Base-by-base conservation (phyloP, 148 eudicot genomes). In the Dysphania ambrosioides region DNA sequence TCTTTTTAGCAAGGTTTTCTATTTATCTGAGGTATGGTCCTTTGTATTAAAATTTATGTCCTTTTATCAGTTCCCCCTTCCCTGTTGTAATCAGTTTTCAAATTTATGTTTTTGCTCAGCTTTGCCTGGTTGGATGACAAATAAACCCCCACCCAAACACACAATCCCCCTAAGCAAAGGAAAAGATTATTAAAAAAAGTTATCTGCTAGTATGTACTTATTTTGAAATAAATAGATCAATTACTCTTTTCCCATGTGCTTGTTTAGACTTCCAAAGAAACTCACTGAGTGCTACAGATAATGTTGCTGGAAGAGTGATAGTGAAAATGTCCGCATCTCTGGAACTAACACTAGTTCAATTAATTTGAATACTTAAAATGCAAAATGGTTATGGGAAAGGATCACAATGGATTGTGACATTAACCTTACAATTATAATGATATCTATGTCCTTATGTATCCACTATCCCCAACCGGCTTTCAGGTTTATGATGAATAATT, bases 1-100 rank as follows among this genome's bases (percentile, higher is more conserved):
- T 59, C 96, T 95, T 62, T 95, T 95, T 72, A 92, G 93, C 44
- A 95, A 92, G 84, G 76, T 95, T 69, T 87, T 87, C 82, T 95
- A 95, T 85, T 83, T 95, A 18, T 90, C 98, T 60, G 98, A 95
- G 96, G 98, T 92, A 78, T 82, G 82, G 19, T 73, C 59, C 73
- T 74, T 66, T 35, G 26, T 68, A 29, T 53, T 62, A 13, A 36
- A n/a, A n/a, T 18, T 49, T n/a, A 64, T 35, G 6, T 13, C 15
- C 27, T 64, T 29, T 61, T 19, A 16, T 35, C 10, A 0, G 26
- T 64, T 34, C 12, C 13, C 36, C 34, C 13, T 64, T 34, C 12
- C 13, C 36, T 63, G 19, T 34, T 63, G 41, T 31, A 32, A n/a
- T n/a, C 49, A 66, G 18, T 38, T 66, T 38, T 38, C 30, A 36